A percentile compares a stretch with the other conserved stretches of the same genome.
Conservation (phyloP, 768 basidiomycete species). For the Tylopilus vinaceipallidus region DNA sequence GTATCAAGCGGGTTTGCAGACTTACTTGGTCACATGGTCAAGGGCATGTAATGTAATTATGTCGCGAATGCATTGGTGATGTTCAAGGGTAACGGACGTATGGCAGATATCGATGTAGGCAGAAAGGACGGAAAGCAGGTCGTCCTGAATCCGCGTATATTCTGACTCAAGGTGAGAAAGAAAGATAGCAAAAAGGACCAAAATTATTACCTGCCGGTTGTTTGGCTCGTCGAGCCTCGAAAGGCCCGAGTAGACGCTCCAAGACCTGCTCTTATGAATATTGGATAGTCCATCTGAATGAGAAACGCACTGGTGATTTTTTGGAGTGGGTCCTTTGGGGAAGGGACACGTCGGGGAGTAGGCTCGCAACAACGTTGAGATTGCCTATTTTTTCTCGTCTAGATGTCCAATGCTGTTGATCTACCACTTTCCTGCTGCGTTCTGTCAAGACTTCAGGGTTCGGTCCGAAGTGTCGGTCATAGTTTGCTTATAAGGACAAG, state of each 20-base stretch:
- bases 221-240: constrained; percentile 52
- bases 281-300: neutral
- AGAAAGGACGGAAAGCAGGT: constrained; percentile 62
- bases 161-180: constrained; percentile 35
- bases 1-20: neutral
- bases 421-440: constrained; percentile 48
- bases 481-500: no score
- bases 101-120: constrained; percentile 77
- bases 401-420: constrained; percentile 56
- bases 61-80: constrained; percentile 63
- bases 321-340: constrained; percentile 27
- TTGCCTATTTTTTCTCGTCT: constrained; percentile 50
- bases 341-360: constrained; percentile 40
- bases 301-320: constrained; percentile 22
- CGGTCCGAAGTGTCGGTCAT: constrained; percentile 75
- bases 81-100: constrained; percentile 61
- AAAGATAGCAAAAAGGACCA: neutral
- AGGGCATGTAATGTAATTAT: constrained; percentile 75
- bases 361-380: constrained; percentile 48
- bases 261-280: constrained; percentile 42
- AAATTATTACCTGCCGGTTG: constrained; percentile 46
- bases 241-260: constrained; percentile 54
- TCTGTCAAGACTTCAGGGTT: constrained; percentile 52
- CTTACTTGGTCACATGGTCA: constrained; percentile 87
- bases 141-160: constrained; percentile 56